Percentiles rank a stretch among this genome's conserved stretches.
Conservation (phyloP, 768 basidiomycete species). For the Chalciporus chontae region DNA sequence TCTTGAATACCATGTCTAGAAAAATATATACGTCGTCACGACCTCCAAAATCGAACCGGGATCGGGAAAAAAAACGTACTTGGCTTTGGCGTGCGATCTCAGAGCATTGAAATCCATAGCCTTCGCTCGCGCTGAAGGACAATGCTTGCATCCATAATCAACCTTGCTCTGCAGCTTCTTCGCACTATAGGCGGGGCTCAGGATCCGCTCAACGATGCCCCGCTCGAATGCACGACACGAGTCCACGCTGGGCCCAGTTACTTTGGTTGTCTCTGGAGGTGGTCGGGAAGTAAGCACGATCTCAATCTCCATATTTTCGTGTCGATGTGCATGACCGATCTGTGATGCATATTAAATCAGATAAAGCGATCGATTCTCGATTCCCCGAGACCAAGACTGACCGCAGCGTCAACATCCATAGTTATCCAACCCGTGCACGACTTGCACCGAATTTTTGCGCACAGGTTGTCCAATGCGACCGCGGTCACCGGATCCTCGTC, state of each 20-base stretch:
- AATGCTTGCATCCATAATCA: slow-evolving; percentile 55
- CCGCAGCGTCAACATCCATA: slow-evolving; percentile 47
- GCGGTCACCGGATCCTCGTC: slow-evolving; percentile 29
- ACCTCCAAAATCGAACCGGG: background rate
- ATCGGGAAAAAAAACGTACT: slow-evolving; percentile 38
- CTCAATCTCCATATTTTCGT: slow-evolving; percentile 46
- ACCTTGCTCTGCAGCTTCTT: slow-evolving; percentile 31
- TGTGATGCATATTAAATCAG: slow-evolving; percentile 22
- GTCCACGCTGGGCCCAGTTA: background rate
- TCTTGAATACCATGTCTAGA: slow-evolving; percentile 47
- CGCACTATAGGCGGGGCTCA: slow-evolving; percentile 18
- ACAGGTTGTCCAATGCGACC: slow-evolving; percentile 26
- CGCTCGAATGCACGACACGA: slow-evolving; percentile 17
- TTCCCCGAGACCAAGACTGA: slow-evolving; percentile 27
- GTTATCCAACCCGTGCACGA: slow-evolving; percentile 48
- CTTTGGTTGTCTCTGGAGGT: background rate
- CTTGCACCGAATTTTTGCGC: slow-evolving; percentile 39
- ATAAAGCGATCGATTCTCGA: too few relatives aligned
- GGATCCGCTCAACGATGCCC: slow-evolving; percentile 19
- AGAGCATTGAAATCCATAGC: slow-evolving; percentile 53
- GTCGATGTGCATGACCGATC: slow-evolving; percentile 65
- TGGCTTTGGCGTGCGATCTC: slow-evolving; percentile 58
- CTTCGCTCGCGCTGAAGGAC: slow-evolving; percentile 26
- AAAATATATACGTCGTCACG: slow-evolving; percentile 5
- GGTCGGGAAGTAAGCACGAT: slow-evolving; percentile 22